Evolutionary conservation across 768 basidiomycete genomes (phyloP), one percentile per base, ranked within the genome.

Genomic region (Mycena galericulata): DNA sequence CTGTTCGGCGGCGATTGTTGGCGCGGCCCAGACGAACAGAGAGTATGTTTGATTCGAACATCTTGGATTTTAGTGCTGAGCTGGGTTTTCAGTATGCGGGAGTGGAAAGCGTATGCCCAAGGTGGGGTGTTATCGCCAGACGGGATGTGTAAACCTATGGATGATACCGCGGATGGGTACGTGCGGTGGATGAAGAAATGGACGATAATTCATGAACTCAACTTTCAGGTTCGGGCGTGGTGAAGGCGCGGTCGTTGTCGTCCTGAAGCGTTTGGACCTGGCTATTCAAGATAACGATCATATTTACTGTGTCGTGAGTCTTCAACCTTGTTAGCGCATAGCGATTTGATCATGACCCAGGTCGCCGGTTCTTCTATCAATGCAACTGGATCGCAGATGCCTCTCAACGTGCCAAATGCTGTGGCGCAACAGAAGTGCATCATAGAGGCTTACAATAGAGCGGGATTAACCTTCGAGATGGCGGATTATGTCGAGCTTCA

Each of bases 401-500:
- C 78, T 17, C 68, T 75, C 30, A 74, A 74, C 49, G 76, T 76
- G 6, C 81, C 79, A 4, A 74, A 76, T 29, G 78, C 75, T 2
- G 61, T 69, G 11, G 76, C 76, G 9, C 81, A 80, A 58, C 69
- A 70, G 32, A 67, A 77, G 18, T 78, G 78, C n/a, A 80, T 80
- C 65, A 63, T 49, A 49, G 18, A 70, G 20, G 79, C 80, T 0
- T 81, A 75, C 40, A 47, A 58, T 8, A 64, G 73, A 17, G 73
- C 78, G 12, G 65, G 72, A 8, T 57, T 74, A 58, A 68, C 5
- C 78, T 78, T 7, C 41, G 51, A 0, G 80, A 83, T 27, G 79
- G 78, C 1, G n/a, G 82, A 83, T 47, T 85, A 76, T 60, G 73
- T 84, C 0, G 84, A 84, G 60, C 54, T 83, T 26, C 84, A 85